These are phyloP conservation scores for Porodaedalea pini DNA, from an alignment of 1,284 basidiomycete species.

Conservation along the genomic window DNA sequence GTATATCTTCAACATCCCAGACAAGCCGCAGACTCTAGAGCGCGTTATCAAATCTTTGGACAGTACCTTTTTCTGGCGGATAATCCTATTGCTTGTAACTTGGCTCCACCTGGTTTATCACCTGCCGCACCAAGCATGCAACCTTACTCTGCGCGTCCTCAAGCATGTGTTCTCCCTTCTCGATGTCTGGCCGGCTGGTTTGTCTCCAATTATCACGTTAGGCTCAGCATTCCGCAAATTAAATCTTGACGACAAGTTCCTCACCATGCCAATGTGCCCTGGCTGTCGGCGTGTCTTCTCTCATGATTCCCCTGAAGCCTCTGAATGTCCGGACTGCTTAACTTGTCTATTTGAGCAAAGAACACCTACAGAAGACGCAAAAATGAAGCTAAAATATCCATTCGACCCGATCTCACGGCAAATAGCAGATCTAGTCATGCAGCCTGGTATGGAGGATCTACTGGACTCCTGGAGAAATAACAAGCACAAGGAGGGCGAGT, in stretches of 20 bases:
- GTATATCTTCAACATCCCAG: background rate
- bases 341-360: background rate
- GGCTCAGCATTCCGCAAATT: background rate
- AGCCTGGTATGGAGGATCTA: slow-evolving; percentile 5
- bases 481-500: background rate
- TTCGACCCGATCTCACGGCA: background rate
- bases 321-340: background rate
- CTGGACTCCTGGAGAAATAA: slow-evolving; percentile 6
- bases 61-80: background rate
- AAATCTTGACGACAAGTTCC: background rate
- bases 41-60: background rate
- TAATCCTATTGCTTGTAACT: background rate
- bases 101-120: background rate
- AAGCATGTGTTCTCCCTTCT: background rate
- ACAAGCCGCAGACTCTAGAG: background rate
- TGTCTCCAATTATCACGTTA: background rate
- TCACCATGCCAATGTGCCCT: background rate
- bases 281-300: background rate
- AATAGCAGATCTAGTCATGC: slow-evolving; percentile 9
- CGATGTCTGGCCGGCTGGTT: background rate
- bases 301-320: background rate
- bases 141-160: background rate
- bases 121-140: background rate
- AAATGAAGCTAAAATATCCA: background rate
- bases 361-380: too few species aligned